Evolutionary conservation across 306 rosid genomes (phyloP), one percentile per base, ranked within the genome.

Genomic region (Vigna hirtella): DNA sequence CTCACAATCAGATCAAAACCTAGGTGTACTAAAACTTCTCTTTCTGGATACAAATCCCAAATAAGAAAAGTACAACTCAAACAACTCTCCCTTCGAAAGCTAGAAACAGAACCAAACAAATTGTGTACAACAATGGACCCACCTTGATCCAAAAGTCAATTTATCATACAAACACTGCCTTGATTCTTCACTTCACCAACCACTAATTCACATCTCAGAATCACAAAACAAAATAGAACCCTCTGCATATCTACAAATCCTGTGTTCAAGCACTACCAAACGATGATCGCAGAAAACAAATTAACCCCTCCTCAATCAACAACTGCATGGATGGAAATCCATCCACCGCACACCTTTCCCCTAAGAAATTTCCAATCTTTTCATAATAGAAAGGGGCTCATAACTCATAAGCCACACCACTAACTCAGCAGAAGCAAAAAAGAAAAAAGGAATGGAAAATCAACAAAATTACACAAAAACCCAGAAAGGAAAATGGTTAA

Each of bases 241-340:
- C 48, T 40, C 71, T 17, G 17, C 6, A 36, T 53, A 64, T 62
- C 70, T 34, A 68, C 56, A 74, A 83, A 83, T 83, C 83, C 77
- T 12, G 40, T 7, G 74, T 67, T 78, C 76, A 66, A 28, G 18
- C 61, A 49, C 62, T 9, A 64, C 32, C 58, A 36, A 74, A 74
- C 24, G 62, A 26, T 20, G 68, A 52, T 68, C 30, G 17, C 6
- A 47, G 15, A 30, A 62, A 70, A 20, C 7, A 57, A 53, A 68
- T 9, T 13, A 59, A 5, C 11, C 22, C 66, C 14, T 15, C 67
- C 40, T 47, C 65, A 51, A 70, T 64, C 49, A 24, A 30, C 13
- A 22, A 14, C 43, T 32, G 38, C 47, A 67, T 16, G 72, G 34
- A 62, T 66, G 34, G 34, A 63, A 18, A 30, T 6, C 64, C 55